A percentile compares a stretch with the other conserved stretches of the same genome.
phyloP scores from a whole-genome alignment of 2,329 filamentous ascomycete genomes.

The Venturia asperata region DNA sequence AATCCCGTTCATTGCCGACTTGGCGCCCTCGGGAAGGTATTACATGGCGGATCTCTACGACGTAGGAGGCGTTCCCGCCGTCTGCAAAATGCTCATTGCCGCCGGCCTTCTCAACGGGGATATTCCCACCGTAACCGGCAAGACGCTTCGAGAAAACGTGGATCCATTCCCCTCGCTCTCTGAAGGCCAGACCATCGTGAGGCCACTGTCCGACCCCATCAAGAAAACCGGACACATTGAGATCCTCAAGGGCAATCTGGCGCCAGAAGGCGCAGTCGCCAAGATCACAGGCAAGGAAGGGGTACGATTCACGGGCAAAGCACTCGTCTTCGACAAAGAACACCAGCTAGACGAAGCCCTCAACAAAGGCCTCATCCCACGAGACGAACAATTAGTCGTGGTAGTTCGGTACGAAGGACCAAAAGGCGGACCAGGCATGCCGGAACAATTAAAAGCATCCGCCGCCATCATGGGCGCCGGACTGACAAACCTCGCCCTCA shows the following conservation, averaged over 20 bases:
- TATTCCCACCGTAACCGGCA: slow-evolving; percentile 76
- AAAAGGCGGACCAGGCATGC: slow-evolving; percentile 91
- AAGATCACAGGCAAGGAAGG: slow-evolving; percentile 98
- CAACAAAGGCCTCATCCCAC: slow-evolving; percentile 60
- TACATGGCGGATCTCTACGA: slow-evolving; percentile 84
- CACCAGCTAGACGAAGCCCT: slow-evolving; percentile 69
- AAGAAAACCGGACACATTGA: slow-evolving; percentile 82
- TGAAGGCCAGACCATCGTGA: slow-evolving; percentile 75
- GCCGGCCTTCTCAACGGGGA: slow-evolving; percentile 67
- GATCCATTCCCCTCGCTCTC: slow-evolving; percentile 68
- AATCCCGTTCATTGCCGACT: slow-evolving; percentile 78
- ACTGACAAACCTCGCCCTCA: slow-evolving; percentile 77
- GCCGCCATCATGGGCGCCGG: slow-evolving; percentile 91
- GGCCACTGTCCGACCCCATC: slow-evolving; percentile 72
- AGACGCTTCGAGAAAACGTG: slow-evolving; percentile 76
- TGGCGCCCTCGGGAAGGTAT: slow-evolving; percentile 76
- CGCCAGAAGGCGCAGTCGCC: slow-evolving; percentile 81
- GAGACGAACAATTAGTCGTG: slow-evolving; percentile 75
- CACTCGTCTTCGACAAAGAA: slow-evolving; percentile 82
- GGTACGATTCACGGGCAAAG: slow-evolving; percentile 69
- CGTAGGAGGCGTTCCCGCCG: slow-evolving; percentile 75
- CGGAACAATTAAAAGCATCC: slow-evolving; percentile 81
- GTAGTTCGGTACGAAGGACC: slow-evolving; percentile 92
- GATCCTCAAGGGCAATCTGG: slow-evolving; percentile 79
- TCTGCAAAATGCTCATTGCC: slow-evolving; percentile 78